A percentile compares a stretch with the other conserved stretches of the same genome.
Evolutionary conservation across 352 stramenopile species (phyloP).

Genomic region (Phytophthora parvispora): DNA sequence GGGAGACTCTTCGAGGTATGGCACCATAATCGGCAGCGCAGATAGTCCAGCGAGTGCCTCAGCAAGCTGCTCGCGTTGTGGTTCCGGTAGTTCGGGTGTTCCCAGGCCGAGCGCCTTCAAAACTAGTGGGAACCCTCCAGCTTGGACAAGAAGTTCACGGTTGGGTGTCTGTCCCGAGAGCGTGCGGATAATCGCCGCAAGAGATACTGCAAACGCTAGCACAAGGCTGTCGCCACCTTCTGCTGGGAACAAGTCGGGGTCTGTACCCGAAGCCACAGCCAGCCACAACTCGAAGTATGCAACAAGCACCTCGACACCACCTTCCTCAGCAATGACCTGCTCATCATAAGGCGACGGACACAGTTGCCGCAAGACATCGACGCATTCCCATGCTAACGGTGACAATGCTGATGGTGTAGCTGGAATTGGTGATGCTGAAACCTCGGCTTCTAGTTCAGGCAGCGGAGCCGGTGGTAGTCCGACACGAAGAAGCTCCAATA

Average conservation of each 20-base stretch:
- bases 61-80: constrained; percentile 27
- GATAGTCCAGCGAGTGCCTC: constrained; percentile 27
- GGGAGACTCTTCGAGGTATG: constrained; percentile 23
- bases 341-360: constrained; percentile 45
- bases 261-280: constrained; percentile 18
- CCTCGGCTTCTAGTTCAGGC: constrained; percentile 6
- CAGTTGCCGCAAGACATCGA: constrained; percentile 55
- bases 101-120: constrained; percentile 39
- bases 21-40: constrained; percentile 16
- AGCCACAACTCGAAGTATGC: constrained; percentile 49
- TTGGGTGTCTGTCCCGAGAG: constrained; percentile 33
- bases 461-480: constrained; percentile 1
- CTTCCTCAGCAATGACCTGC: constrained; percentile 50
- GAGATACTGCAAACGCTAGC: constrained; percentile 19
- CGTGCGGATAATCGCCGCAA: constrained; percentile 23
- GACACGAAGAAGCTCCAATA: constrained; percentile 54
- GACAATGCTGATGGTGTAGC: constrained; percentile 15
- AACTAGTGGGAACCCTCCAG: constrained; percentile 49
- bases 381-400: constrained; percentile 37
- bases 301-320: constrained; percentile 50
- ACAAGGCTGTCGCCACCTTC: constrained; percentile 29
- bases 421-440: background rate
- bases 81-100: constrained; percentile 8
- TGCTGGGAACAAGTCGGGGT: constrained; percentile 5
- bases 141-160: constrained; percentile 35